Percentiles rank a stretch among this genome's conserved stretches.
These are phyloP conservation scores for Picea sitchensis DNA, from an alignment of 75 land plant genomes.

Conservation along the genomic window DNA sequence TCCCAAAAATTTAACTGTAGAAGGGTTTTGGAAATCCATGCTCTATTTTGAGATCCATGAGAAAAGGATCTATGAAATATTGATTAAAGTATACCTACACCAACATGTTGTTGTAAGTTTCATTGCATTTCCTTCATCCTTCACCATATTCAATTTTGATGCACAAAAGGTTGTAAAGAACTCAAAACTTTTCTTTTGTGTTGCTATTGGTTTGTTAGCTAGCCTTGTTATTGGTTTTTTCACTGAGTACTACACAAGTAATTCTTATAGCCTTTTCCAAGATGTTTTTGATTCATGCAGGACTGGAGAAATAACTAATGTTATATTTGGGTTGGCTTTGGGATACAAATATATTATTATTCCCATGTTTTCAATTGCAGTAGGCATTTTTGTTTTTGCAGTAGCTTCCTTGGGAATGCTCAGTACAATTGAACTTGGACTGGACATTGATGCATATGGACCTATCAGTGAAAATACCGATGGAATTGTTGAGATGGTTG, in stretches of 20 bases:
- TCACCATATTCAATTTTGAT: slow-evolving; percentile 14
- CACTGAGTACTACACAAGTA: slow-evolving; percentile 66
- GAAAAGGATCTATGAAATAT: too few species aligned
- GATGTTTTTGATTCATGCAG: slow-evolving; percentile 36
- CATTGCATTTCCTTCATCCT: slow-evolving; percentile 54
- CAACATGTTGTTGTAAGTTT: slow-evolving; percentile 24
- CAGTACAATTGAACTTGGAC: slow-evolving; percentile 82
- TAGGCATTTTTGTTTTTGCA: slow-evolving; percentile 30
- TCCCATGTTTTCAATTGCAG: slow-evolving; percentile 75
- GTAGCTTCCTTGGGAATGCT: slow-evolving; percentile 53
- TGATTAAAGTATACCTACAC: too few species aligned
- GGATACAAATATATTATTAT: slow-evolving; percentile 79
- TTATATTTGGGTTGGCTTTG: slow-evolving; percentile 15
- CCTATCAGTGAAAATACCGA: slow-evolving; percentile 96
- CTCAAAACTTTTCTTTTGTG: slow-evolving; percentile 63
- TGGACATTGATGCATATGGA: slow-evolving; percentile 93
- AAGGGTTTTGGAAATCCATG: too few species aligned
- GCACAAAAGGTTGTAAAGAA: slow-evolving; percentile 50
- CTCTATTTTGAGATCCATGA: too few species aligned
- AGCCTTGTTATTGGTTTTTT: slow-evolving; percentile 67
- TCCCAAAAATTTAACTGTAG: too few species aligned
- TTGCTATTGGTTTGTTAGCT: slow-evolving; percentile 61
- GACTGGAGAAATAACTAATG: too few species aligned
- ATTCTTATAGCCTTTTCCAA: slow-evolving; percentile 71
- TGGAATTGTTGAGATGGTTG: slow-evolving; percentile 95